Base-by-base conservation (phyloP, 768 basidiomycete species). In the Auriscalpium microsporum region DNA sequence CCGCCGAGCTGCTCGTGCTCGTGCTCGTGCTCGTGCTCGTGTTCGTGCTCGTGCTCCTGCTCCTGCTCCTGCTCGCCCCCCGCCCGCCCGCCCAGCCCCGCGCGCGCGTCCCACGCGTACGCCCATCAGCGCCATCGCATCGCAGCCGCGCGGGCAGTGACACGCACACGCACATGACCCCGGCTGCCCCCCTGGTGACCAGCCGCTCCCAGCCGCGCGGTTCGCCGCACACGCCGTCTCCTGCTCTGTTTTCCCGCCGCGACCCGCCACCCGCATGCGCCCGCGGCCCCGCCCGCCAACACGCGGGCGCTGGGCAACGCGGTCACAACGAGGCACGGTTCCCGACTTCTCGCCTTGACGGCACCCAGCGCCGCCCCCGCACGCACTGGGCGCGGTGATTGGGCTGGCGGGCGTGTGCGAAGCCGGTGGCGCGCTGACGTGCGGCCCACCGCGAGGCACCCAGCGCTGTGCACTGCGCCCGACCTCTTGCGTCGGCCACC, bases 221-320 rank as follows among this genome's bases (percentile, higher is more conserved):
- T 46, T 55, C 58, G 45, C 48, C 56, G 47, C 47, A 55, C 56
- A 42, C 38, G 52, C 8, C 35, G 48, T 23, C 47, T 50, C 44
- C 52, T 50, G 44, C 57, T 37, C 56, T 33, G 28, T 35, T 52
- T 38, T 33, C 44, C 33, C 57, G 56, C 58, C 38, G 53, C 57
- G 13, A 51, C 48, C 45, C 53, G 50, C 53, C 57, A 23, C 48
- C 52, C 58, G 33, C 56, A 45, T 38, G 48, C 58, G 48, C 47
- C 56, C 44, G 56, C 56, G 58, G 58, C 51, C 48, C 56, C 51
- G 56, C 58, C 56, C 44, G 51, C 58, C 50, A 42, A 21, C 36
- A 34, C 37, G 17, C 14, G 28, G 36, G 40, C 17, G 40, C 40
- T 13, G 17, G 17, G 40, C 13, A 42, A 42, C 40, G 40, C 40